Evolutionary conservation across 2,329 filamentous ascomycete species (phyloP).

Genomic region (Cladosporium sp.): DNA sequence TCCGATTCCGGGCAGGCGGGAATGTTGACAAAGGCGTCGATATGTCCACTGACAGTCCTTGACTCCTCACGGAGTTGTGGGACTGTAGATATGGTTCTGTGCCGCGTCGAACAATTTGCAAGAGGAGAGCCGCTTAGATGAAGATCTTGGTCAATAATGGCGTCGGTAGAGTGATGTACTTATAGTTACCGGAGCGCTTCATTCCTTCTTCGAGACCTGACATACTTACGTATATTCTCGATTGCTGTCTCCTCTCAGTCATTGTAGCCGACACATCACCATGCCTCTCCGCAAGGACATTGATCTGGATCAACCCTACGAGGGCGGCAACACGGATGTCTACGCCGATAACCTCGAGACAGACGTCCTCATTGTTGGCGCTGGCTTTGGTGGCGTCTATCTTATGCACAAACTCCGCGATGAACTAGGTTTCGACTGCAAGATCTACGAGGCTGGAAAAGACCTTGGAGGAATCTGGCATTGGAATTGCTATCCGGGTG

Average conservation of each 20-base stretch:
- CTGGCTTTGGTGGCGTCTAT: conserved; percentile 28
- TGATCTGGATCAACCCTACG: neutral
- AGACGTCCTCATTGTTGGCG: conserved; percentile 28
- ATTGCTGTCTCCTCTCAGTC: no score
- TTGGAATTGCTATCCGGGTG: conserved; percentile 39
- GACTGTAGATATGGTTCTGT: neutral
- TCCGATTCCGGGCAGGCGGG: neutral
- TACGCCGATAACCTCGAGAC: conserved; percentile 6
- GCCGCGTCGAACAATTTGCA: neutral
- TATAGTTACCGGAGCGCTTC: neutral
- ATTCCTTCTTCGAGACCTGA: neutral
- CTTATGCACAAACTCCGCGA: conserved; percentile 24
- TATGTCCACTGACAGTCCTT: neutral
- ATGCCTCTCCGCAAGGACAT: conserved; percentile 11
- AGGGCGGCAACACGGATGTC: conserved; percentile 1
- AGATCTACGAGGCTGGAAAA: conserved; percentile 34
- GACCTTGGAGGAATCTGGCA: conserved; percentile 37
- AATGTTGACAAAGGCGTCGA: neutral
- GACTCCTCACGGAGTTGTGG: neutral
- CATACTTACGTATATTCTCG: neutral
- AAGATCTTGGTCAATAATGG: neutral
- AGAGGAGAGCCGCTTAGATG: neutral
- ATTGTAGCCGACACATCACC: neutral
- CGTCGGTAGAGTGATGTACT: no score
- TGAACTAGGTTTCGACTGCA: conserved; percentile 29